Conservation (phyloP, 352 stramenopile species). For the Halophytophthora polymorphica region DNA sequence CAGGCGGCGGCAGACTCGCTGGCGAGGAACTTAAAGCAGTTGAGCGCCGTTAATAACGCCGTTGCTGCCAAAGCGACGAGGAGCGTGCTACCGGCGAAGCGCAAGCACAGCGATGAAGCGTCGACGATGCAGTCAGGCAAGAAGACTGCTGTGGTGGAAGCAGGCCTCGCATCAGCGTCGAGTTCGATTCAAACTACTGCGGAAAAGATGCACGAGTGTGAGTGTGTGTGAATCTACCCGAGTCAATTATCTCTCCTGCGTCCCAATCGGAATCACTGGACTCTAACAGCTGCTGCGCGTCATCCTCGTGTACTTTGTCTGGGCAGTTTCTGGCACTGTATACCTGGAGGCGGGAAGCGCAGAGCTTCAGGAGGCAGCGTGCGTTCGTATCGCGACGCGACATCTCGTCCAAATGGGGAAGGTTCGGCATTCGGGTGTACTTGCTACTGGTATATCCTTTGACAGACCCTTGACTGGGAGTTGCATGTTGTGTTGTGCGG, state of each 20-base stretch:
- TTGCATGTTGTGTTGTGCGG: not conserved
- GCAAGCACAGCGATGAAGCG: conserved; percentile 21
- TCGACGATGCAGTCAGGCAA: conserved; percentile 14
- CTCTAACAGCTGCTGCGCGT: not conserved
- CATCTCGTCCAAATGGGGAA: conserved; percentile 20
- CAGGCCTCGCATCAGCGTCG: not conserved
- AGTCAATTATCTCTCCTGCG: not conserved
- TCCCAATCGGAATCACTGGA: conserved; percentile 1
- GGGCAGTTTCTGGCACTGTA: conserved; percentile 20
- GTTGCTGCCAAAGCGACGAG: conserved; percentile 2
- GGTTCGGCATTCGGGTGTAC: conserved; percentile 18
- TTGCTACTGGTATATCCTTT: too few species aligned
- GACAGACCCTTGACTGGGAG: too few species aligned
- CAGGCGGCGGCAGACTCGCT: conserved; percentile 22
- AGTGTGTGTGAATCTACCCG: conserved; percentile 1
- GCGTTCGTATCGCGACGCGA: conserved; percentile 32
- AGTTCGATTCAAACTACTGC: not conserved
- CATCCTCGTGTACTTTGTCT: too few species aligned
- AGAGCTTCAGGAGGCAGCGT: conserved; percentile 17
- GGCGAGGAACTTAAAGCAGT: conserved; percentile 23
- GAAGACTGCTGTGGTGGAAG: conserved; percentile 2
- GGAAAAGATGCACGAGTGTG: conserved; percentile 27
- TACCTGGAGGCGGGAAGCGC: conserved; percentile 17
- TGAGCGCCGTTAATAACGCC: conserved; percentile 3
- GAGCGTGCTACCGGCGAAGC: conserved; percentile 8